phyloP scores from a whole-genome alignment of 2,329 filamentous ascomycete species.

The Talaromyces sp. region DNA sequence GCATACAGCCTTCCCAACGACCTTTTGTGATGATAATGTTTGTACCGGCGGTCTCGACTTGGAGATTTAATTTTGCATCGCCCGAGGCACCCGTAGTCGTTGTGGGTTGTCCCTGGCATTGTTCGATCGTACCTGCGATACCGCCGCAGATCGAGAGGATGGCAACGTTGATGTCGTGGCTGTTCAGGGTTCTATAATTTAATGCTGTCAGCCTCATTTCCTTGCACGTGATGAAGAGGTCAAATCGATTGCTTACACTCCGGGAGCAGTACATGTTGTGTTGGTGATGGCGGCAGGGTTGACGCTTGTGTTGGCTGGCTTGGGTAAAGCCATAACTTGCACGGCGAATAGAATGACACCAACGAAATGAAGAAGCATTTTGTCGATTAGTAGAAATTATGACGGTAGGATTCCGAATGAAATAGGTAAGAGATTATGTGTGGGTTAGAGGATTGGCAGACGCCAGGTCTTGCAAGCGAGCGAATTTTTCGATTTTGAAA shows the following conservation, averaged over 20 bases:
- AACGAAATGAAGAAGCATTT: neutral
- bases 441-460: neutral
- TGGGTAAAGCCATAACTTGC: neutral
- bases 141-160: constrained; percentile 5
- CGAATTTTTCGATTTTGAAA: neutral
- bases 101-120: neutral
- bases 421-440: neutral
- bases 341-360: neutral
- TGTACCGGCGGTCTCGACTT: neutral
- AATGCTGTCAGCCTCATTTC: neutral
- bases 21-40: neutral
- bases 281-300: neutral
- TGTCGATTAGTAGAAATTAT: neutral
- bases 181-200: neutral
- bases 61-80: neutral
- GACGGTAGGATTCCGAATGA: neutral
- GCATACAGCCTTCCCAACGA: neutral
- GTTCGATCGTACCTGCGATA: neutral
- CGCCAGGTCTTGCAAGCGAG: neutral
- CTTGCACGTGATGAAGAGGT: neutral
- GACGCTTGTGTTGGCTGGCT: neutral
- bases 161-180: constrained; percentile 4
- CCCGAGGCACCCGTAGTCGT: neutral
- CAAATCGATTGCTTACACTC: neutral
- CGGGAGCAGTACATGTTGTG: neutral